Percentiles rank a stretch among this genome's conserved stretches.
These are phyloP conservation scores for Moesziomyces sp. DNA, from an alignment of 1,284 basidiomycete genomes.

Conservation along the genomic window DNA sequence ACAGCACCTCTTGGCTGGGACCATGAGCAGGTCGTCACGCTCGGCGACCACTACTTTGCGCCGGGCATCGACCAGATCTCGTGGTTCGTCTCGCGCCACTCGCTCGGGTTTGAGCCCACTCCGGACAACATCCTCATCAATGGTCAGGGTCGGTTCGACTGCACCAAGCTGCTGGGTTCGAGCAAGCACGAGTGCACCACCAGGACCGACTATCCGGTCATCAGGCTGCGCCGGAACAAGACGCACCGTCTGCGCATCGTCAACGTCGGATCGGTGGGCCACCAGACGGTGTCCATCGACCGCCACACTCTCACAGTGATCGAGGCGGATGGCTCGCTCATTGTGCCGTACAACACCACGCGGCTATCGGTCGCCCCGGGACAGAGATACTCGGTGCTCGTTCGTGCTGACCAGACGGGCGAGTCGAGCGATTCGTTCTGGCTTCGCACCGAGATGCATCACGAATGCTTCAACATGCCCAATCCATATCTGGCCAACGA, in stretches of 20 bases:
- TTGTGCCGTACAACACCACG: slow-evolving; percentile 68
- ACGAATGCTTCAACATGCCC: slow-evolving; percentile 67
- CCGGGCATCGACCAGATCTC: slow-evolving; percentile 17
- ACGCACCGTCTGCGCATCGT: slow-evolving; percentile 73
- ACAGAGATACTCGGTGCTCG: slow-evolving; percentile 71
- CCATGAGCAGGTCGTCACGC: slow-evolving; percentile 36
- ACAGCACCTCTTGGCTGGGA: slow-evolving; percentile 29
- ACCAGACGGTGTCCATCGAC: slow-evolving; percentile 69
- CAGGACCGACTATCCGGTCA: slow-evolving; percentile 4
- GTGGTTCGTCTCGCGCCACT: slow-evolving; percentile 23
- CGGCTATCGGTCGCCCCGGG: slow-evolving; percentile 69
- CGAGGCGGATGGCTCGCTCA: slow-evolving; percentile 71
- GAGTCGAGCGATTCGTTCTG: slow-evolving; percentile 11
- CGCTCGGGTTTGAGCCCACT: slow-evolving; percentile 55
- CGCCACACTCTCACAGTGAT: slow-evolving; percentile 70
- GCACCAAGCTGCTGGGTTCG: slow-evolving; percentile 15
- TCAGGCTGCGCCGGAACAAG: slow-evolving; percentile 54
- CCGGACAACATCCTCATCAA: slow-evolving; percentile 72
- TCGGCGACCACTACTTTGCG: slow-evolving; percentile 44
- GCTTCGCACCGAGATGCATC: slow-evolving; percentile 63
- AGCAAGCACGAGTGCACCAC: slow-evolving; percentile 1
- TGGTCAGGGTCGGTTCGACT: slow-evolving; percentile 70
- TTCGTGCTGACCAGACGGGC: slow-evolving; percentile 33
- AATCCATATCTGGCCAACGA: slow-evolving; percentile 67
- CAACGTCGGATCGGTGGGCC: slow-evolving; percentile 30